Conservation (phyloP, 1,139 yeast species). For the Yamadazyma aaseri region DNA sequence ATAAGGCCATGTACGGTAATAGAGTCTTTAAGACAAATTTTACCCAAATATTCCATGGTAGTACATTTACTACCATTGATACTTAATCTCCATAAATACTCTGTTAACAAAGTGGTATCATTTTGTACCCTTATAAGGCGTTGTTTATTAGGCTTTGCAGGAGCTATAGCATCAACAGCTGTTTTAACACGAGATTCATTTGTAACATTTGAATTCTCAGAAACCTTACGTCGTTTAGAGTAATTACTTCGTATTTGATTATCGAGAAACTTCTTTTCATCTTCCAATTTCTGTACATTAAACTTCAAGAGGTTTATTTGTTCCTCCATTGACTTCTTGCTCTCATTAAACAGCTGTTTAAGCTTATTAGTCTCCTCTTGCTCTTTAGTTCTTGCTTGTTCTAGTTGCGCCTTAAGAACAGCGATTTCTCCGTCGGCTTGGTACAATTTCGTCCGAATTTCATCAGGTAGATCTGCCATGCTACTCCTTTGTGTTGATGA, state of each 20-base stretch:
- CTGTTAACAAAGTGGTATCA: conserved; percentile 36
- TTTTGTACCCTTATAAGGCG: conserved; percentile 26
- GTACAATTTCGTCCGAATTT: conserved; percentile 26
- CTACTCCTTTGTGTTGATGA: too few species aligned
- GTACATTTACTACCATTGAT: conserved; percentile 52
- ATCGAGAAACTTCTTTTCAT: conserved; percentile 65
- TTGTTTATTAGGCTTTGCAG: neutral
- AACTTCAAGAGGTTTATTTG: conserved; percentile 43
- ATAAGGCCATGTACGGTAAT: conserved; percentile 26
- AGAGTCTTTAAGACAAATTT: conserved; percentile 40
- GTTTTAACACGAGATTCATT: too few species aligned
- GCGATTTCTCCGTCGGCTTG: conserved; percentile 77
- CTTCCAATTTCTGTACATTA: conserved; percentile 57
- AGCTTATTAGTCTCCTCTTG: conserved; percentile 44
- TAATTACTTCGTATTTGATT: conserved; percentile 35
- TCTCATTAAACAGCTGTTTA: conserved; percentile 28
- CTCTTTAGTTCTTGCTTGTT: conserved; percentile 45
- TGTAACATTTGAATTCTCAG: conserved; percentile 1
- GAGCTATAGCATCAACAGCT: neutral
- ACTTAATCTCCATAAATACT: conserved; percentile 36
- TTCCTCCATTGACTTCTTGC: conserved; percentile 34
- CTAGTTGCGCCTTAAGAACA: conserved; percentile 64
- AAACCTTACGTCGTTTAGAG: conserved; percentile 16
- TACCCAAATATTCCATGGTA: conserved; percentile 49
- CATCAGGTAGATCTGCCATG: conserved; percentile 8